Conservation (phyloP, 176 grass and related monocot genomes). For the Juncus inflexus region DNA sequence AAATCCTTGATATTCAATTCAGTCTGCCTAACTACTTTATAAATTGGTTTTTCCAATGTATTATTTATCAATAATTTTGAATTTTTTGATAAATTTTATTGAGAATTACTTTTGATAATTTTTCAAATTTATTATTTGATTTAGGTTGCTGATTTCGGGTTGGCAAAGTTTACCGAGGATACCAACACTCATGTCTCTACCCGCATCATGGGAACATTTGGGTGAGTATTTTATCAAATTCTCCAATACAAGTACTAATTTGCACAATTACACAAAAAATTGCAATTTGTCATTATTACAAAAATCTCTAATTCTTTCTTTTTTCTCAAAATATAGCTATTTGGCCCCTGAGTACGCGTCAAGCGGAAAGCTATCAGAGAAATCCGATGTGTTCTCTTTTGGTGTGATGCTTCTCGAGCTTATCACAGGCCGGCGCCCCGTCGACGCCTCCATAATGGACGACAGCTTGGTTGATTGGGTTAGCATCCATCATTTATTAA, state of each 20-base stretch:
- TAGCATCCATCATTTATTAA: constrained; percentile 11
- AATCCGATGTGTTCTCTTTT: constrained; percentile 96
- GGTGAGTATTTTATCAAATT: constrained; percentile 32
- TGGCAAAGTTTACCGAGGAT: constrained; percentile 79
- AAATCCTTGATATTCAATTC: too few species aligned
- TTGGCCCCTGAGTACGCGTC: constrained; percentile 93
- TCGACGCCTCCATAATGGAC: constrained; percentile 60
- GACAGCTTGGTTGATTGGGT: constrained; percentile 97
- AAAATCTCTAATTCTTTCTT: background rate
- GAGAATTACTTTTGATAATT: background rate
- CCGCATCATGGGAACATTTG: constrained; percentile 95
- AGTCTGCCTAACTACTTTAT: too few species aligned
- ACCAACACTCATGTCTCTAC: constrained; percentile 95
- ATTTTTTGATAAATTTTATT: too few species aligned
- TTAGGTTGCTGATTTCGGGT: constrained; percentile 88
- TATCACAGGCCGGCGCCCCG: constrained; percentile 71
- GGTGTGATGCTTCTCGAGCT: constrained; percentile 96
- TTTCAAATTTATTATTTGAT: background rate
- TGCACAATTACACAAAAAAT: too few species aligned
- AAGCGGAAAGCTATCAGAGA: constrained; percentile 89
- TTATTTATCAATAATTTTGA: too few species aligned
- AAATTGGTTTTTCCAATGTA: too few species aligned
- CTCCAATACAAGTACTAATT: background rate
- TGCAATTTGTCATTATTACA: too few species aligned
- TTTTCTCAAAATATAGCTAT: constrained; percentile 41